A percentile compares a stretch with the other conserved stretches of the same genome.
These are phyloP conservation scores for Daldinia decipiens DNA, from an alignment of 495 filamentous ascomycete genomes.

Conservation along the genomic window DNA sequence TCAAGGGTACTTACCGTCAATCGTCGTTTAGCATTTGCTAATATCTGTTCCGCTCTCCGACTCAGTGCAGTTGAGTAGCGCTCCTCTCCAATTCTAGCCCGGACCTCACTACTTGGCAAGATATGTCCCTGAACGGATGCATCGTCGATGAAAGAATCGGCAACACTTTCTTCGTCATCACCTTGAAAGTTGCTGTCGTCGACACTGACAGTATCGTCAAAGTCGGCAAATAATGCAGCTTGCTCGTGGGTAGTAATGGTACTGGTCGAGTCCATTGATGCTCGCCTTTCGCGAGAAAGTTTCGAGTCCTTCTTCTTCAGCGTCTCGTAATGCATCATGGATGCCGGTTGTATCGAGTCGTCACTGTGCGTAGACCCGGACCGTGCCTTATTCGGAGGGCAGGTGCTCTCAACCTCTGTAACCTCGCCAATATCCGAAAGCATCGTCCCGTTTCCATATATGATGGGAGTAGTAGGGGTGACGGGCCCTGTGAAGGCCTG, in stretches of 20 bases:
- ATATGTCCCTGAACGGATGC: constrained; percentile 38
- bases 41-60: constrained; percentile 83
- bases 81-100: constrained; percentile 28
- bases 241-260: constrained; percentile 61
- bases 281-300: constrained; percentile 52
- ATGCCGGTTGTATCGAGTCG: constrained; percentile 32
- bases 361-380: constrained; percentile 41
- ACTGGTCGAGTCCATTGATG: constrained; percentile 60
- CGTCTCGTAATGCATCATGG: constrained; percentile 44
- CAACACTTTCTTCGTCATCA: constrained; percentile 68
- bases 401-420: constrained; percentile 66
- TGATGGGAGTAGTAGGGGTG: constrained; percentile 67
- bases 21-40: constrained; percentile 89
- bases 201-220: constrained; percentile 66
- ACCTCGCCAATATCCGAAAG: constrained; percentile 81
- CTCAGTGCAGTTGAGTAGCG: constrained; percentile 77
- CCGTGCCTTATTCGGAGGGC: constrained; percentile 39
- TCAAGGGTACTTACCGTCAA: constrained; percentile 72
- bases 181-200: constrained; percentile 68
- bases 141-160: constrained; percentile 60
- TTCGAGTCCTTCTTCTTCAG: constrained; percentile 55
- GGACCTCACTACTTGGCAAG: constrained; percentile 21
- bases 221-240: constrained; percentile 60
- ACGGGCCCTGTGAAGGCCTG: constrained; percentile 61
- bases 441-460: constrained; percentile 69